These are phyloP conservation scores for Macrophomina pseudophaseolina DNA, from an alignment of 2,329 filamentous ascomycete species.

Conservation along the genomic window DNA sequence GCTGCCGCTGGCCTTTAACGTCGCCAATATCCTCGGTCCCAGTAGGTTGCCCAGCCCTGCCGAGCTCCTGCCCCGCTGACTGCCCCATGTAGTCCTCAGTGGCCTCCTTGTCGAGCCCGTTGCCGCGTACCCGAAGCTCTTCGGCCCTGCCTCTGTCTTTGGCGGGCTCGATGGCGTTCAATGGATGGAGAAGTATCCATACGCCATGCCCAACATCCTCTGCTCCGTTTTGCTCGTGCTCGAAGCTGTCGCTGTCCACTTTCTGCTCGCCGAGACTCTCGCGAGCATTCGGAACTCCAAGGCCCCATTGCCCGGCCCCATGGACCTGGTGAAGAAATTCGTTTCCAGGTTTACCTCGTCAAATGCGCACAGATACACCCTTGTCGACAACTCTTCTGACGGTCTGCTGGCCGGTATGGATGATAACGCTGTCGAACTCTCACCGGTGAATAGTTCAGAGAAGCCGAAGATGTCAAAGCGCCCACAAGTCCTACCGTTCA, in stretches of 20 bases:
- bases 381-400: conserved; percentile 18
- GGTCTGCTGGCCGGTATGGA: conserved; percentile 35
- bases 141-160: conserved; percentile 61
- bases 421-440: conserved; percentile 37
- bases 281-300: conserved; percentile 26
- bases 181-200: conserved; percentile 68
- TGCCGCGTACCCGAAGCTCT: conserved; percentile 60
- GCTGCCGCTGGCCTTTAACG: conserved; percentile 48
- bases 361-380: conserved; percentile 9
- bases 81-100: conserved; percentile 57
- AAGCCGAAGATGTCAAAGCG: conserved; percentile 39
- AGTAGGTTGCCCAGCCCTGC: conserved; percentile 28
- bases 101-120: conserved; percentile 68
- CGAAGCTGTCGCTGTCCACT: conserved; percentile 60
- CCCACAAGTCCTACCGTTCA: conserved; percentile 52
- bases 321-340: conserved; percentile 8
- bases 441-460: conserved; percentile 38
- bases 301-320: conserved; percentile 1
- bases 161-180: conserved; percentile 59
- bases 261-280: conserved; percentile 64
- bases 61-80: neutral
- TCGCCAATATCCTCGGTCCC: conserved; percentile 48
- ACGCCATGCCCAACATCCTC: conserved; percentile 66
- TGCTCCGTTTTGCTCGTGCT: conserved; percentile 62
- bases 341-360: conserved; percentile 22